Base-by-base conservation (phyloP, 148 eudicot genomes). In the Limonium bicolor region DNA sequence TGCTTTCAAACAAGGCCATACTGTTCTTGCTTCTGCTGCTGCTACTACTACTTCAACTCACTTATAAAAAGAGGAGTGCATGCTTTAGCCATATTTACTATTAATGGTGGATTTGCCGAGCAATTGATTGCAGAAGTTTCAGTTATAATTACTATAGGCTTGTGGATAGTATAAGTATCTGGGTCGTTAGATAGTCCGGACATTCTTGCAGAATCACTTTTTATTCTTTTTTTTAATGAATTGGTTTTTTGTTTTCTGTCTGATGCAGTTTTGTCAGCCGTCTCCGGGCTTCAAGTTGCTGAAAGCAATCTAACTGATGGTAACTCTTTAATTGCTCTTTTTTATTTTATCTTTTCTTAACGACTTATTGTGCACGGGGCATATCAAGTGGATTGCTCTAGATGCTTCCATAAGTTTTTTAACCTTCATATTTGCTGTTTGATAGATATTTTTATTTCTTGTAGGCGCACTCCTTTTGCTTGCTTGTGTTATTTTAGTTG, bases 251-350 rank as follows among this genome's bases (percentile, higher is more conserved):
- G 7, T 11, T 31, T 7, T 46, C 50, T 5, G 30, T 48, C 24
- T 60, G 32, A 41, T 74, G 75, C 93, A 90, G 97, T 90, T 64
- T 37, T 84, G 43, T 84, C 97, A 36, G 48, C 93, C 48, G 81
- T 84, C 39, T 77, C 97, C n/a, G 97, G 97, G 45, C 86, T 88
- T 68, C 67, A 78, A 55, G 71, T 55, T 51, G 68, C 61, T 27
- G 69, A 44, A 22, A 38, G 30, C 9, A 58, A 45, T 18, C 46
- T 84, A 56, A 62, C 67, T 28, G 51, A 58, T 23, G 84, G 97
- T 88, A 64, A 66, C 67, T 59, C 55, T 22, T 27, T 54, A 14
- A n/a, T n/a, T n/a, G n/a, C n/a, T n/a, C n/a, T n/a, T n/a, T n/a
- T n/a, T n/a, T n/a, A n/a, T n/a, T n/a, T n/a, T n/a, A n/a, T n/a